Evolutionary conservation across 2,329 filamentous ascomycete species (phyloP).

Genomic region (Harringtonia aguacate): DNA sequence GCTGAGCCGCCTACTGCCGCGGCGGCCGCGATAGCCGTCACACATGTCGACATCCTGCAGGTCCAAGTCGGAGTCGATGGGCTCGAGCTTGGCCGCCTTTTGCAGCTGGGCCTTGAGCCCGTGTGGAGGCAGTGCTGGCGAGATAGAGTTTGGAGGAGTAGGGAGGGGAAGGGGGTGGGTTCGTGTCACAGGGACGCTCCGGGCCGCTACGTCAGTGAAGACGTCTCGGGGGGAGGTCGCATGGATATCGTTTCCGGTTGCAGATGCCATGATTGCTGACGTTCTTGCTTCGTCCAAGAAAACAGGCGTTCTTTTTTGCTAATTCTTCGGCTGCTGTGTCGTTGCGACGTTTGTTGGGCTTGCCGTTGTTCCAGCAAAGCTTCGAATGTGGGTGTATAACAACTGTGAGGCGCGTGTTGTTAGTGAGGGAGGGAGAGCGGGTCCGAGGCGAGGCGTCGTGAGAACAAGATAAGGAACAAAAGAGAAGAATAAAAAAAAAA

Average conservation of each 20-base stretch:
- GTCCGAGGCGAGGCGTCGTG: no score
- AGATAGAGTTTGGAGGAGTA: conserved; percentile 93
- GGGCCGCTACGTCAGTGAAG: conserved; percentile 62
- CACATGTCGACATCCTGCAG: conserved; percentile 64
- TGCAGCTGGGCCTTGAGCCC: conserved; percentile 61
- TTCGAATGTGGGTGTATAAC: neutral
- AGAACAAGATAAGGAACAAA: no score
- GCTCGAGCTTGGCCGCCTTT: conserved; percentile 43
- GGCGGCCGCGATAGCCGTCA: conserved; percentile 30
- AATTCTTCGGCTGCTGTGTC: neutral
- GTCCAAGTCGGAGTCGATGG: conserved; percentile 79
- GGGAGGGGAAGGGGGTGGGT: conserved; percentile 64
- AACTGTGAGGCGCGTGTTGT: no score
- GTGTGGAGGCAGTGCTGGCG: conserved; percentile 73
- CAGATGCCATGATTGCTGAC: conserved; percentile 56
- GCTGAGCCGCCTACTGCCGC: conserved; percentile 17
- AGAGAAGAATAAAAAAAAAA: neutral
- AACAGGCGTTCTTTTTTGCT: no score
- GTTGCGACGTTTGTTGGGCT: neutral
- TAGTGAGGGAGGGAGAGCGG: neutral
- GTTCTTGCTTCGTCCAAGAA: conserved; percentile 12
- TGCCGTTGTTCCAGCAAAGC: neutral
- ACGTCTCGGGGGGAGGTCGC: conserved; percentile 55
- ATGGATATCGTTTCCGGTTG: conserved; percentile 54
- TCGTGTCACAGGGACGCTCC: conserved; percentile 52